Percentiles rank a stretch among this genome's conserved stretches.
phyloP scores from a whole-genome alignment of 345 rosid genomes.

The Lepidium sativum region DNA sequence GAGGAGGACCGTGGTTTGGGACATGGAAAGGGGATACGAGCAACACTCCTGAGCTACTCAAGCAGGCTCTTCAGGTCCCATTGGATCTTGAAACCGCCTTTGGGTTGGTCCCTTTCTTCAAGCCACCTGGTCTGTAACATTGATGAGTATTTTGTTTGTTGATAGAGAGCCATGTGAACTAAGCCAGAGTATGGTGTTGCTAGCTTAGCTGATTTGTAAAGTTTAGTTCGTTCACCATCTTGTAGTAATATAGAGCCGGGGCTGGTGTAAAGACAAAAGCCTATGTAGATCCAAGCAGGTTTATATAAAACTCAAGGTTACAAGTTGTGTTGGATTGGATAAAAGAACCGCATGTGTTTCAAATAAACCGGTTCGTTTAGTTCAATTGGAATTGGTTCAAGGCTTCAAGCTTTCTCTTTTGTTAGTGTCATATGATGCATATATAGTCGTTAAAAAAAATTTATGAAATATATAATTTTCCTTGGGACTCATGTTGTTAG shows the following conservation, averaged over 20 bases:
- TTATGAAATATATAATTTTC: too few relatives aligned
- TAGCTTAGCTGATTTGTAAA: conserved; percentile 2
- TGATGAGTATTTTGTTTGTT: neutral
- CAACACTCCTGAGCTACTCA: conserved; percentile 50
- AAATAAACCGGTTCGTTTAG: neutral
- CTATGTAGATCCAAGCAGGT: neutral
- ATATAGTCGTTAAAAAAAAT: neutral
- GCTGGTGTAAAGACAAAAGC: conserved; percentile 8
- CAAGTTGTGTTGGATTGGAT: neutral
- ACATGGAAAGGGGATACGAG: conserved; percentile 72
- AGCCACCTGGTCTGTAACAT: conserved; percentile 77
- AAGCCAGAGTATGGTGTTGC: neutral
- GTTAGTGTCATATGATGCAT: neutral
- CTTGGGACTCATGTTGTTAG: too few relatives aligned
- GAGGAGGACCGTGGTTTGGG: conserved; percentile 98
- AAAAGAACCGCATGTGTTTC: neutral
- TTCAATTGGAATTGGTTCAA: neutral
- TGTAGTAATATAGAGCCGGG: neutral
- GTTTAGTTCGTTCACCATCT: neutral
- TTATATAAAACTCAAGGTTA: neutral
- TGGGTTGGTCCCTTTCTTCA: conserved; percentile 49
- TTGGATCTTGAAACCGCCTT: conserved; percentile 52
- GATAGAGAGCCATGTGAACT: neutral
- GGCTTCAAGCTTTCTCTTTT: neutral
- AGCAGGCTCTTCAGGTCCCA: conserved; percentile 43